These are phyloP conservation scores for Boletus albobrunnescens DNA, from an alignment of 1,284 basidiomycete genomes.

Conservation along the genomic window DNA sequence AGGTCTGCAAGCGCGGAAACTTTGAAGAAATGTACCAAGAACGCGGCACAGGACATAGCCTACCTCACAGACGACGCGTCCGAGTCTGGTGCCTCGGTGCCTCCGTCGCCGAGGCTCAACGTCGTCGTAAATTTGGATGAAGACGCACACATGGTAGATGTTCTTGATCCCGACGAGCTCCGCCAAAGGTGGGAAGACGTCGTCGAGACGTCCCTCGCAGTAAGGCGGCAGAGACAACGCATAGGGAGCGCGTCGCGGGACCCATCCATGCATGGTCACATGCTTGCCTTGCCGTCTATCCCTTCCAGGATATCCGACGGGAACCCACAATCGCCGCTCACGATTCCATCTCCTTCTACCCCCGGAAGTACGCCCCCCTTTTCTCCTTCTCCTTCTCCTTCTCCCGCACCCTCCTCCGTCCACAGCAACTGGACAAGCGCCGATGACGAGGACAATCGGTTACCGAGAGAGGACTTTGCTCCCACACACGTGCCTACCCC, in stretches of 20 bases:
- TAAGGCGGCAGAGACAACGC: constrained; percentile 2
- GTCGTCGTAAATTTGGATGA: constrained; percentile 18
- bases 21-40: constrained; percentile 12
- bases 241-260: neutral
- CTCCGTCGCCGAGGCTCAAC: constrained; percentile 21
- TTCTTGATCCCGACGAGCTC: neutral
- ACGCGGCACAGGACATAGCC: constrained; percentile 2
- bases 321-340: constrained; percentile 25
- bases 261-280: constrained; percentile 4
- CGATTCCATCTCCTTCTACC: constrained; percentile 20
- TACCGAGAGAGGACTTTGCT: neutral
- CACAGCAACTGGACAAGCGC: constrained; percentile 3
- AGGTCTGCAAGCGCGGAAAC: constrained; percentile 36
- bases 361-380: constrained; percentile 11
- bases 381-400: constrained; percentile 20
- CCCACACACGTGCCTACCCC: neutral
- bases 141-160: constrained; percentile 14
- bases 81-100: constrained; percentile 16
- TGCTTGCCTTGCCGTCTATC: constrained; percentile 26
- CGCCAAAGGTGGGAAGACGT: constrained; percentile 11
- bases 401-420: constrained; percentile 7
- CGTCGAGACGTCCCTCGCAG: constrained; percentile 8
- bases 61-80: constrained; percentile 23
- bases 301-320: constrained; percentile 26
- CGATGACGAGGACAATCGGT: constrained; percentile 18